Evolutionary conservation across 257 asterid genomes (phyloP), one percentile per base, ranked within the genome.

Genomic region (Plantago major): DNA sequence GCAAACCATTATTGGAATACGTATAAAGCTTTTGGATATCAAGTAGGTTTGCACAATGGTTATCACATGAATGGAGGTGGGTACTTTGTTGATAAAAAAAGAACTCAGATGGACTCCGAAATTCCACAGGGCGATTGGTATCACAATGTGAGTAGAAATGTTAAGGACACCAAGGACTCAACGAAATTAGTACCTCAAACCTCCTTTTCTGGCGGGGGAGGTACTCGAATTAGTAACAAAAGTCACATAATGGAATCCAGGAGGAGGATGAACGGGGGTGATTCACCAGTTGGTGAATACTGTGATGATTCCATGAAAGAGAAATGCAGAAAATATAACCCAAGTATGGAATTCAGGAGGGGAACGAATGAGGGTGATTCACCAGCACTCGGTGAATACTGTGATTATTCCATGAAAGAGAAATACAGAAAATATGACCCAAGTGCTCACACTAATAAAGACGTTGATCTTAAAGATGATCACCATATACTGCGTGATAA

Each of bases 1-100:
- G 60, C 67, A 68, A 67, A 65, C 58, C 71, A 60, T 55, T 58
- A 38, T 66, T 30, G 69, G 70, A 69, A 71, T 66, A 50, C 38
- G 46, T 67, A 45, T 55, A 72, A 61, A 69, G 52, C 55, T 60
- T 52, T 46, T 46, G 67, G 70, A 66, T 73, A 63, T 80, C 70
- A 51, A 58, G 46, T 65, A 58, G 69, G 68, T 13, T 54, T 37
- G 73, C 42, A 22, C 63, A 60, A 63, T 59, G 58, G 65, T 51
- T 63, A 55, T 52, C 55, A 48, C 18, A 26, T 50, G 56, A 68
- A 66, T 47, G 70, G 46, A 26, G 73, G 71, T 55, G 73, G 53
- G 49, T 45, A 28, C 46, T 64, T 55, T 67, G 51, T 53, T 60
- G 73, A 60, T 58, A 67, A 26, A 54, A 70, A 60, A 64, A 55